phyloP scores from a whole-genome alignment of 768 basidiomycete genomes.

The Boletus edulis region DNA sequence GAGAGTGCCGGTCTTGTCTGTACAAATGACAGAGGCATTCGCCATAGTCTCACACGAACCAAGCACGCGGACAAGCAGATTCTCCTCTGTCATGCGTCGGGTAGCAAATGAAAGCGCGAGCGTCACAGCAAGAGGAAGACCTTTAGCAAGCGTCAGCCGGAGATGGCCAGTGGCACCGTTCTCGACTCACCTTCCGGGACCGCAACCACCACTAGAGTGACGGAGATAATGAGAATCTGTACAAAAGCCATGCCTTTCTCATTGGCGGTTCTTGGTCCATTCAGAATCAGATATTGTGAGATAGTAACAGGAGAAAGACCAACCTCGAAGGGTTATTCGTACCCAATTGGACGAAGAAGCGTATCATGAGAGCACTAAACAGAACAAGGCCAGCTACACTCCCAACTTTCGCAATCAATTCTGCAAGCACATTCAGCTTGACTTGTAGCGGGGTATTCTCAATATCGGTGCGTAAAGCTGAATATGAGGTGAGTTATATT shows the following conservation, averaged over 20 bases:
- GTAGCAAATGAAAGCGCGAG: constrained; percentile 97
- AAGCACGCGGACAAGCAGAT: constrained; percentile 91
- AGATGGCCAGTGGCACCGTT: background rate
- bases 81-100: constrained; percentile 96
- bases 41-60: constrained; percentile 99
- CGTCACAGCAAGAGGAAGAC: constrained; percentile 93
- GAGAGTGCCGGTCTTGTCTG: constrained; percentile 95
- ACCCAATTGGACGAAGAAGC: constrained; percentile 89
- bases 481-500: background rate
- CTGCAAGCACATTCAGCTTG: constrained; percentile 92
- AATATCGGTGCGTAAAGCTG: constrained; percentile 82
- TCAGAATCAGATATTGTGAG: constrained; percentile 7
- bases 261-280: constrained; percentile 53
- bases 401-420: constrained; percentile 91
- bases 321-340: constrained; percentile 56
- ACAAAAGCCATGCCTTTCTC: constrained; percentile 90
- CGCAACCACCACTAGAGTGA: constrained; percentile 87
- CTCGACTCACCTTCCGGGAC: constrained; percentile 68
- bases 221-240: constrained; percentile 90
- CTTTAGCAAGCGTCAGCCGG: constrained; percentile 34
- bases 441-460: constrained; percentile 92
- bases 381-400: constrained; percentile 77
- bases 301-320: constrained; percentile 6
- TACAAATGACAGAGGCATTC: constrained; percentile 93
- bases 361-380: constrained; percentile 84